Base-by-base conservation (phyloP, 345 rosid species). In the Eutrema yunnanense region DNA sequence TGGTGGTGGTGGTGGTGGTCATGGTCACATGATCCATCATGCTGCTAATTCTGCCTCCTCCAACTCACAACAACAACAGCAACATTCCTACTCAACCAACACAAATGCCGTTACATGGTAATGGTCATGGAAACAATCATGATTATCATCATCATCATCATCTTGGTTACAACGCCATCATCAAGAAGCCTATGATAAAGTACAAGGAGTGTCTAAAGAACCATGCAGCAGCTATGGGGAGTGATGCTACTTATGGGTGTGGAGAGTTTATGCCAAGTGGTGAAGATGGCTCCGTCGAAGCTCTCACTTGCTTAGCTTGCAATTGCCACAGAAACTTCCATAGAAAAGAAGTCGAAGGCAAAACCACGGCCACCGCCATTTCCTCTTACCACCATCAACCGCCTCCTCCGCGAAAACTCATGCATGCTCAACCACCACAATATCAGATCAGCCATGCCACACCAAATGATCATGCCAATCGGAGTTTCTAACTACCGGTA, bases 251-350 rank as follows among this genome's bases (percentile, higher is more conserved):
- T 19, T 97, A 94, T 74, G 98, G 98, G 0, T 94, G 98, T 57
- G 98, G 98, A 11, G 97, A 94, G 85, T 94, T 90, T 81, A 87
- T 90, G 97, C 97, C 97, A 1, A 89, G 91, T 79, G 98, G 97
- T 32, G 96, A 87, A 74, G 95, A 87, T 58, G 97, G 94, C 9
- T 84, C 86, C 82, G 81, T 93, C 37, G 98, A 90, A 79, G 95
- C 97, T 6, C 88, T 93, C 53, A 89, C 71, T 52, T 93, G 97
- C 82, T 93, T 91, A 10, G 98, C 91, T 63, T 93, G 98, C 81
- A 82, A 75, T 65, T 93, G 98, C 73, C 98, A 93, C 58, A 84
- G 98, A 67, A 93, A 93, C 86, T 93, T 93, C 82, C 98, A 93
- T 71, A 81, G 96, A 30, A 93, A 88, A 81, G 98, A 90, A 59